These are phyloP conservation scores for Chamaecrista fasciculata DNA, from an alignment of 306 rosid species.

Conservation along the genomic window DNA sequence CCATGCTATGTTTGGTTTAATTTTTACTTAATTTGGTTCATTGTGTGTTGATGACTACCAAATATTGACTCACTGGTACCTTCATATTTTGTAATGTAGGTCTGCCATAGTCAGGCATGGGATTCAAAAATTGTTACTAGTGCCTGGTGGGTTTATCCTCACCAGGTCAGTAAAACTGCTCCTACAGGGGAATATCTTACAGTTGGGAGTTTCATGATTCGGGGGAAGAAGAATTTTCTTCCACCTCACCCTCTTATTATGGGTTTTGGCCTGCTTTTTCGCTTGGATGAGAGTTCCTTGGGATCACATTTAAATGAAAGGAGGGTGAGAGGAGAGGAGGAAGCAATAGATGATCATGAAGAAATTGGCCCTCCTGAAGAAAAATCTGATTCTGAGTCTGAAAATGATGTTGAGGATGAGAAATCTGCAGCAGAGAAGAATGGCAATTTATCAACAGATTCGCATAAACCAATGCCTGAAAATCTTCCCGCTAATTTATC, in stretches of 20 bases:
- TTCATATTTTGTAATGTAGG: conserved; percentile 47
- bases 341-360: conserved; percentile 59
- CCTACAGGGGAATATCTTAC: conserved; percentile 99
- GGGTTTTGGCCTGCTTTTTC: conserved; percentile 94
- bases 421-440: conserved; percentile 36
- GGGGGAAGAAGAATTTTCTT: conserved; percentile 95
- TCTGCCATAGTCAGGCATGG: conserved; percentile 98
- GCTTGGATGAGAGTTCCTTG: conserved; percentile 96
- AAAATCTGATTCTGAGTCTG: conserved; percentile 71
- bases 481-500: conserved; percentile 33
- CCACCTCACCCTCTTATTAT: conserved; percentile 97
- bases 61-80: conserved; percentile 19
- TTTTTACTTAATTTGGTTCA: conserved; percentile 21
- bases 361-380: conserved; percentile 57
- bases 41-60: conserved; percentile 32
- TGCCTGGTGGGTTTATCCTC: conserved; percentile 99
- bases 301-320: conserved; percentile 98
- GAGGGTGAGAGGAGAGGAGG: conserved; percentile 98
- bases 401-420: conserved; percentile 46
- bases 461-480: conserved; percentile 30
- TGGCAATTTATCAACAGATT: conserved; percentile 37
- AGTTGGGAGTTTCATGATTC: conserved; percentile 95
- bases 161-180: conserved; percentile 99
- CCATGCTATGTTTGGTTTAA: conserved; percentile 20
- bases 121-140: conserved; percentile 98